Conservation (phyloP, 169 alveolate species). For the Hepatocystis sp. region DNA sequence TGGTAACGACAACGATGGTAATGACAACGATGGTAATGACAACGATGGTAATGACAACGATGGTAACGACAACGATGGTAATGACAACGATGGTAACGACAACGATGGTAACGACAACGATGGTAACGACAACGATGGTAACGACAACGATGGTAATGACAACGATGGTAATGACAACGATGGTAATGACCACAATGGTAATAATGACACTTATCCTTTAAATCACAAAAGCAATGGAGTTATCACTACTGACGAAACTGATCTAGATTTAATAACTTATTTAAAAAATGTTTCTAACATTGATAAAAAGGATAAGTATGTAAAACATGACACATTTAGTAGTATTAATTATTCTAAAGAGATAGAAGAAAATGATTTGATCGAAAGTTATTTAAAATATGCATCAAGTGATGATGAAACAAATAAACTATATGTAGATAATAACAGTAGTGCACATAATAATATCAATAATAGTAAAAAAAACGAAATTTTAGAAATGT, state of each 20-base stretch:
- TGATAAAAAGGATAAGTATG: too few relatives aligned
- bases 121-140: conserved; percentile 5
- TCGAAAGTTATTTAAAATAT: conserved; percentile 12
- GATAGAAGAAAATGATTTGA: conserved; percentile 2
- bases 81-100: background rate
- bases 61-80: background rate
- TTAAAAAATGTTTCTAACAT: too few relatives aligned
- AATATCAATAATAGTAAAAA: conserved; percentile 50
- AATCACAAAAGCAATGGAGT: too few relatives aligned
- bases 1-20: background rate
- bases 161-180: too few relatives aligned
- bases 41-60: background rate
- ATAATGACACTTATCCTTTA: too few relatives aligned
- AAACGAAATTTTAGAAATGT: conserved; percentile 47
- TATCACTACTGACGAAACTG: too few relatives aligned
- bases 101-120: background rate
- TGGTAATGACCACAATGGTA: too few relatives aligned
- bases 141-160: too few relatives aligned
- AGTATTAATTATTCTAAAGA: too few relatives aligned
- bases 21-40: background rate
- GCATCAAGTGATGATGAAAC: conserved; percentile 52
- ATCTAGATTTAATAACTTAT: too few relatives aligned
- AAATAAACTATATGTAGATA: conserved; percentile 1
- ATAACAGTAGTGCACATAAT: too few relatives aligned
- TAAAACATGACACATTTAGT: too few relatives aligned